These are phyloP conservation scores for Diaporthe ampelina DNA, from an alignment of 2,329 filamentous ascomycete genomes.

Conservation along the genomic window DNA sequence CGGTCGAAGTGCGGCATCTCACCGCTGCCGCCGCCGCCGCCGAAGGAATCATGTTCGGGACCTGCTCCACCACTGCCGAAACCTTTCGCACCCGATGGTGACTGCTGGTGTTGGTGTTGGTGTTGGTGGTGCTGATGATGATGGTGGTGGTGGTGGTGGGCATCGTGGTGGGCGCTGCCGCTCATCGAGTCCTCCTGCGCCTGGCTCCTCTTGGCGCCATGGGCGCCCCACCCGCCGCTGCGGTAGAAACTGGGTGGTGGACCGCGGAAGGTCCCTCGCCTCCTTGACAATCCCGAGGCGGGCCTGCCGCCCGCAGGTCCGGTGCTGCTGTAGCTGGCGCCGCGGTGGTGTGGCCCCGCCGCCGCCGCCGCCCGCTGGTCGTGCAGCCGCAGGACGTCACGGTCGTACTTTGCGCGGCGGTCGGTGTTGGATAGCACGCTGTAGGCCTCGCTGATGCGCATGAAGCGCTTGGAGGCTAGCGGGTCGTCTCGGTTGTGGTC, in stretches of 20 bases:
- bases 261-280: slow-evolving; percentile 82
- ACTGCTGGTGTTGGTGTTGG: background rate
- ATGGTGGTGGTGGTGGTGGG: slow-evolving; percentile 41
- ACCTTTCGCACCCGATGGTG: slow-evolving; percentile 37
- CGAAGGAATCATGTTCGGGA: slow-evolving; percentile 66
- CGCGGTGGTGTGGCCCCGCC: slow-evolving; percentile 42
- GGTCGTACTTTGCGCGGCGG: slow-evolving; percentile 87
- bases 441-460: slow-evolving; percentile 88
- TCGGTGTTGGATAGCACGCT: slow-evolving; percentile 78
- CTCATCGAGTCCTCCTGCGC: slow-evolving; percentile 62
- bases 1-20: slow-evolving; percentile 85
- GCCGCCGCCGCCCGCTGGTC: slow-evolving; percentile 49
- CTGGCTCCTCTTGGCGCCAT: slow-evolving; percentile 70
- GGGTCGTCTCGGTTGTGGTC: slow-evolving; percentile 88
- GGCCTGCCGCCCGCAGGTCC: slow-evolving; percentile 80
- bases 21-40: slow-evolving; percentile 48
- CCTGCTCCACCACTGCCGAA: slow-evolving; percentile 66
- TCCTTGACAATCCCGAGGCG: slow-evolving; percentile 83
- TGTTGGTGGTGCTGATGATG: background rate
- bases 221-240: slow-evolving; percentile 81
- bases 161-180: slow-evolving; percentile 41
- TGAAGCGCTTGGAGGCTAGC: slow-evolving; percentile 80
- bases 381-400: slow-evolving; percentile 66
- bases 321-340: slow-evolving; percentile 64
- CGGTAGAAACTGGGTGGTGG: slow-evolving; percentile 93